Base-by-base conservation (phyloP, 2,329 filamentous ascomycete genomes). In the Fusarium sacchari region DNA sequence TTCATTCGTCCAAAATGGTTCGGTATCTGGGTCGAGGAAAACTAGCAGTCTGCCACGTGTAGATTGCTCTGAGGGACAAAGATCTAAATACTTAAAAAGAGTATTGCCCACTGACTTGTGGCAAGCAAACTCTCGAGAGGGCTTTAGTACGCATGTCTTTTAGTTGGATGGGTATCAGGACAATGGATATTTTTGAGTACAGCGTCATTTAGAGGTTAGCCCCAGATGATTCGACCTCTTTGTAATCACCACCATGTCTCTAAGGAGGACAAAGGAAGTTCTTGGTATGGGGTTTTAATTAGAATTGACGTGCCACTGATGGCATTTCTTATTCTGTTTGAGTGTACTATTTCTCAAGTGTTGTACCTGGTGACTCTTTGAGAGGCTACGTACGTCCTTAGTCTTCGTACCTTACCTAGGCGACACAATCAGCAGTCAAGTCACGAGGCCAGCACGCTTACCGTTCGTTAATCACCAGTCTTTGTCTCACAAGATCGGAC, bases 381-480 rank as follows among this genome's bases (percentile, higher is more conserved):
- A 12, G 13, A 32, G 34, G 34, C 28, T 67, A n/a, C 34, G 36
- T 67, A n/a, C 34, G 36, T 22, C 30, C 26, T n/a, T 18, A 14
- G 26, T n/a, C 50, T 63, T 36, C n/a, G n/a, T n/a, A n/a, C n/a
- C n/a, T n/a, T n/a, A n/a, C 64, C 37, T 44, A 63, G 64, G 40
- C 34, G 63, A 42, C 37, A 39, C 47, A 49, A 50, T 37, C 49
- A 49, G n/a, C 14, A 63, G 30, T 39, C 26, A 32, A 62, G 57
- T 44, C 64, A 69, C 57, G 66, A 63, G 66, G 37, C 47, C 37
- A 64, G 37, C 28, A 28, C 12, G 17, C 44, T n/a, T 49, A 40
- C 24, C 17, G 18, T 20, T 36, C 17, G 18, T 20, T 36, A 37
- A 55, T 56, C 49, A 56, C 17, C 46, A 36, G 44, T n/a, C 46